Conservation (phyloP, 1,139 yeast genomes). For the Zygosaccharomyces pseudobailii region DNA sequence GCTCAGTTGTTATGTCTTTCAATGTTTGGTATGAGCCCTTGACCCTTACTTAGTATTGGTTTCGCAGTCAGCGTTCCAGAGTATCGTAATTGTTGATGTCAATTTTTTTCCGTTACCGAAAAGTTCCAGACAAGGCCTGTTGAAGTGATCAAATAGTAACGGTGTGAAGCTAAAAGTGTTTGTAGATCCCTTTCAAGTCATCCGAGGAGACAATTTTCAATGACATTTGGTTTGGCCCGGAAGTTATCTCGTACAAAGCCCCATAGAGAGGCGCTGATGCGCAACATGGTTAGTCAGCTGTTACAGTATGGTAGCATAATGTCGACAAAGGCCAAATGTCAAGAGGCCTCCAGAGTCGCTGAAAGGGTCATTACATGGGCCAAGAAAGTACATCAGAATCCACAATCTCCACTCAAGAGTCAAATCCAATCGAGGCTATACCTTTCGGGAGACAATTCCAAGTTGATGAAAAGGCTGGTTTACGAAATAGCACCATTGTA, state of each 20-base stretch:
- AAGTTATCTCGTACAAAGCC: conserved; percentile 39
- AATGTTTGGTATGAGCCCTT: not conserved
- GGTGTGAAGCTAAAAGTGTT: not conserved
- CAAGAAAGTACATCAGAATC: conserved; percentile 23
- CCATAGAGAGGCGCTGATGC: conserved; percentile 50
- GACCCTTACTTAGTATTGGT: not conserved
- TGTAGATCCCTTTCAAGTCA: not conserved
- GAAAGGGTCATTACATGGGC: conserved; percentile 55
- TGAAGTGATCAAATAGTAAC: too few species aligned
- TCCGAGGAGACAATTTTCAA: conserved; percentile 1
- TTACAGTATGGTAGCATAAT: conserved; percentile 63
- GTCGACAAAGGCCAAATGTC: conserved; percentile 70
- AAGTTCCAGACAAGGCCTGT: not conserved
- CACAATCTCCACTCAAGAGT: conserved; percentile 12
- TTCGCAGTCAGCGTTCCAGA: not conserved
- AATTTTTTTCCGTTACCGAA: not conserved
- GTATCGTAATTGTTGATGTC: conserved; percentile 2
- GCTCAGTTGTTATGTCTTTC: not conserved
- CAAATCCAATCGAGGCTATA: conserved; percentile 28
- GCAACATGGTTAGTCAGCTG: conserved; percentile 61
- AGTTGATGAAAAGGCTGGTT: conserved; percentile 49
- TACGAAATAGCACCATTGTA: conserved; percentile 63
- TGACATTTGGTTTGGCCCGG: conserved; percentile 32
- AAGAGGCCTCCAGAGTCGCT: conserved; percentile 53
- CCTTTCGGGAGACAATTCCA: conserved; percentile 30